Base-by-base conservation (phyloP, 225 moss, liverwort and hornwort genomes). In the Lunularia cruciata region DNA sequence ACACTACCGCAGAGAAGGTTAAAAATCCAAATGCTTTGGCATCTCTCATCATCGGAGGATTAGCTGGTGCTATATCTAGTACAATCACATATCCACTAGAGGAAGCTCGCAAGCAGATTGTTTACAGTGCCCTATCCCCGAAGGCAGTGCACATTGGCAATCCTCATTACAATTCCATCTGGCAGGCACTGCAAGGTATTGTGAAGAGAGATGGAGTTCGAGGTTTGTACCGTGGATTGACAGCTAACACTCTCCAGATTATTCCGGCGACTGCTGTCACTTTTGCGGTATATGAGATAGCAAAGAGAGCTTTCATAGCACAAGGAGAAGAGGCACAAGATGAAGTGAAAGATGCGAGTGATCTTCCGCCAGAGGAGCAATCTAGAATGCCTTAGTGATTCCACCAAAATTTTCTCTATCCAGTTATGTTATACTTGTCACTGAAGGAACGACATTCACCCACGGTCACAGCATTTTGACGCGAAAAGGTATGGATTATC, bases 251-350 rank as follows among this genome's bases (percentile, higher is more conserved):
- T 40, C 60, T 86, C 15, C 76, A 92, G 74, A 78, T 92, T 36
- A 79, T 92, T 63, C 92, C 96, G 3, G 64, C 74, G 75, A 90
- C 90, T 0, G 96, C 96, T 38, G 0, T 92, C 3, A 74, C 89
- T 0, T 98, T 98, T 59, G 69, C 81, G 61, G 90, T 86, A 7
- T 98, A 92, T 65, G 96, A 98, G 74, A 63, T 77, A 0, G 86
- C 90, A 28, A 98, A 98, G 74, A 76, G 87, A 27, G 86, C 79
- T 31, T 80, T 98, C 0, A 85, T 92, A 39, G 96, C 96, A 2
- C 5, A 79, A 0, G 76, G 83, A 3, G 96, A 92, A 75, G 96
- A 98, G 73, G 69, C 78, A 3, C 77, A 86, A 4, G 71, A 86
- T 65, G 89, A 98, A 72, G 83, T 52, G 6, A 84, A 83, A 73